Percentiles rank a stretch among this genome's conserved stretches.
Evolutionary conservation across 192 early-diverging fungal genomes (phyloP).

Genomic region (Cladochytrium replicatum): DNA sequence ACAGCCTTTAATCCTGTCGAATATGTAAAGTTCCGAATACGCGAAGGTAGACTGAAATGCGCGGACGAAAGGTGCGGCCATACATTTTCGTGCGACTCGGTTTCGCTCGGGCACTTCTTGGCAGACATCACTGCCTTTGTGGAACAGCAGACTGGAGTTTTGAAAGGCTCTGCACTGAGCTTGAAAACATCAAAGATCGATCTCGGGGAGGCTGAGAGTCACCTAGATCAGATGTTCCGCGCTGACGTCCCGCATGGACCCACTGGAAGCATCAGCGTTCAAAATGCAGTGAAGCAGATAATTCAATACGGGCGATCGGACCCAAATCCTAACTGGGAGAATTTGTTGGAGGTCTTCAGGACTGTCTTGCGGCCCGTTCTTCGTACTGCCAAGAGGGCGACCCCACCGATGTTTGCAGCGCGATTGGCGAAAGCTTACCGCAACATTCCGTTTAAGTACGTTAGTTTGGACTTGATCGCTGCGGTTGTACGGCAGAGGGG

Average conservation of each 20-base stretch:
- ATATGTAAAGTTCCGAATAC: conserved; percentile 22
- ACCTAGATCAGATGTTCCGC: too few relatives aligned
- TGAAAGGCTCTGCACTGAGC: conserved; percentile 7
- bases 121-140: conserved; percentile 6
- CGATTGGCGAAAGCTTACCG: too few relatives aligned
- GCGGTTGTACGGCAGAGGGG: conserved; percentile 40
- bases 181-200: conserved; percentile 10
- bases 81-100: conserved; percentile 8
- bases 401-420: too few relatives aligned
- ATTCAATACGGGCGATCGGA: too few relatives aligned
- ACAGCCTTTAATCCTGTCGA: conserved; percentile 6
- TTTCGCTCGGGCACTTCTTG: conserved; percentile 16
- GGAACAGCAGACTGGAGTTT: neutral
- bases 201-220: conserved; percentile 1
- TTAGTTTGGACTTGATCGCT: conserved; percentile 35
- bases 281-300: too few relatives aligned
- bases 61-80: conserved; percentile 9
- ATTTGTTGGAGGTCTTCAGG: too few relatives aligned
- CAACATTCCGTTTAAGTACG: conserved; percentile 26
- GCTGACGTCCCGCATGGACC: too few relatives aligned
- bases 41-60: conserved; percentile 19
- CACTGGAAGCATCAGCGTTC: too few relatives aligned
- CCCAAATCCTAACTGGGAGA: too few relatives aligned
- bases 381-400: too few relatives aligned
- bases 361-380: too few relatives aligned